Evolutionary conservation across 768 basidiomycete genomes (phyloP).

Genomic region (Porphyrellus cyaneotinctus): DNA sequence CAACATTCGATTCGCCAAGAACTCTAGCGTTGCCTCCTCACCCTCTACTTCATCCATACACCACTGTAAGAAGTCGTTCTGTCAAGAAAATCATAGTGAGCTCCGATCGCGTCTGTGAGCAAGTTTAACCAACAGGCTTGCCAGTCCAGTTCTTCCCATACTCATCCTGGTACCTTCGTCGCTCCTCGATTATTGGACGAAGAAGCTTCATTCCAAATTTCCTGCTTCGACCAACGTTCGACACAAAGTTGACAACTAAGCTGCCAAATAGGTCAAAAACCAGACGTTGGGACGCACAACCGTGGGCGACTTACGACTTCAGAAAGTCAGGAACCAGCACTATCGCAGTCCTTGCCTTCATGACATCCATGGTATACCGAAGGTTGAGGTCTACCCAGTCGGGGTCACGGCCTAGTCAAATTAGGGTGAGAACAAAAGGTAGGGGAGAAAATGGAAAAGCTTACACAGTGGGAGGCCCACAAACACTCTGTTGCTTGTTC

Average conservation of each 20-base stretch:
- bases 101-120: not conserved
- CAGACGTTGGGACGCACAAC: not conserved
- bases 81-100: not conserved
- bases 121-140: conserved; percentile 28
- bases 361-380: conserved; percentile 28
- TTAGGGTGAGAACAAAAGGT: not conserved
- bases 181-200: conserved; percentile 30
- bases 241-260: not conserved
- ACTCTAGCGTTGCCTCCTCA: conserved; percentile 10
- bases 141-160: conserved; percentile 27
- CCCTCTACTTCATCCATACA: conserved; percentile 26
- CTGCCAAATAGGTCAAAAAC: not conserved
- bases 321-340: not conserved
- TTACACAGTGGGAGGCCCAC: conserved; percentile 47
- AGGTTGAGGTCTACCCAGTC: conserved; percentile 36
- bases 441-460: not conserved
- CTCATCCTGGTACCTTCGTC: conserved; percentile 20
- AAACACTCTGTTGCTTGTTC: conserved; percentile 46
- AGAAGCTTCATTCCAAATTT: conserved; percentile 14
- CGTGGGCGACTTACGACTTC: not conserved
- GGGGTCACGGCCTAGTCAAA: conserved; percentile 32
- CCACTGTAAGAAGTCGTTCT: conserved; percentile 35
- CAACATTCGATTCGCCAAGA: conserved; percentile 23
- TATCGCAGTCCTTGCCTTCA: not conserved
- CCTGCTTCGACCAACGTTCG: not conserved